Evolutionary conservation across 2,329 filamentous ascomycete genomes (phyloP), one percentile per base, ranked within the genome.

Genomic region (Hymenoscyphus occultus): DNA sequence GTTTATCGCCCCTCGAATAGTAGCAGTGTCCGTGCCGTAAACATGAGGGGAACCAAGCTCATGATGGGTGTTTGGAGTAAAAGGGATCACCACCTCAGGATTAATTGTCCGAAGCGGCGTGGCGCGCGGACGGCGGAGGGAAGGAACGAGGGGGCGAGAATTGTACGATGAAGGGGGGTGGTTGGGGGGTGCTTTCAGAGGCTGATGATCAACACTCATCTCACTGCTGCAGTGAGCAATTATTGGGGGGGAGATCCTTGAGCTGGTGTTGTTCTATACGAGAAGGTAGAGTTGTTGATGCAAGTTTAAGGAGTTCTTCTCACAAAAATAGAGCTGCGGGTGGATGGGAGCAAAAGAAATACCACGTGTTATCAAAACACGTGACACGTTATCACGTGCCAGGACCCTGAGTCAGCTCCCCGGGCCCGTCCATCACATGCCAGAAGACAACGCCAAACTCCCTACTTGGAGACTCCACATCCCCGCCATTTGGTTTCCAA

Each of bases 21-120:
- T 35, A 60, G 48, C 22, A 39, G 32, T 14, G 45, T 35, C 59
- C 54, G n/a, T 5, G 40, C 16, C n/a, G 40, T 42, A 45, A 28
- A 35, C 35, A 51, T 60, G 42, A 48, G 40, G 59, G 59, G 59
- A 61, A 61, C 19, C 59, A 39, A 35, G 39, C 7, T 19, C 32
- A 19, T 58, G 39, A 58, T 14, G 56, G 22, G 12, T 35, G 35
- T 35, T 35, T 35, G 35, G 35, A 35, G 35, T 10, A 35, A 7
- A 10, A 35, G 9, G 35, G 35, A 35, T 35, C 35, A 35, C 9
- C 35, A 35, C 9, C 35, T 7, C 9, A 19, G 7, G 56, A 58
- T 12, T 39, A 22, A 39, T 39, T 39, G 56, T 39, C 31, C 16
- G 45, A 35, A 35, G 45, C 32, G 28, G 56, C 56, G 28, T 5